Evolutionary conservation across 1,284 basidiomycete species (phyloP).

Genomic region (Leccinum huronense): DNA sequence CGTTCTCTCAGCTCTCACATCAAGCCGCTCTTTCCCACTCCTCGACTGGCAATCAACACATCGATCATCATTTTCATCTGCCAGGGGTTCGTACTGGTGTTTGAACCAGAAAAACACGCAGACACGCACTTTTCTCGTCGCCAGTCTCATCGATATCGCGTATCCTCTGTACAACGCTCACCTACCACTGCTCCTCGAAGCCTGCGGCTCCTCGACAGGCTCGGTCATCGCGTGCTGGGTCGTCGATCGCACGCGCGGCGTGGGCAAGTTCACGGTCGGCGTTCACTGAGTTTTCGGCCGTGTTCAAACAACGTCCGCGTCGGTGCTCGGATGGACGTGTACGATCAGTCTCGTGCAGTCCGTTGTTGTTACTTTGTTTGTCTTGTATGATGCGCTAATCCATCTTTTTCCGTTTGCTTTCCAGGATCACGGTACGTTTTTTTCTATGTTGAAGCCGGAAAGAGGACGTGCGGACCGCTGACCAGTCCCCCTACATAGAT

Average conservation of each 20-base stretch:
- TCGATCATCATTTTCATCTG: conserved; percentile 53
- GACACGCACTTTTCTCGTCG: background rate
- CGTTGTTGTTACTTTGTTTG: conserved; percentile 1
- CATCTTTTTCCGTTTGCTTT: background rate
- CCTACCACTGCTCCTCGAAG: conserved; percentile 51
- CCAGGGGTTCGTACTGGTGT: conserved; percentile 36
- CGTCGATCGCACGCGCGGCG: conserved; percentile 47
- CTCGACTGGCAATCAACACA: conserved; percentile 51
- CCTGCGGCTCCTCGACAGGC: conserved; percentile 43
- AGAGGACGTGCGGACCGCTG: background rate
- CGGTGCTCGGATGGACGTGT: conserved; percentile 55
- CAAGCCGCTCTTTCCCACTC: conserved; percentile 51
- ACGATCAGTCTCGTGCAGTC: conserved; percentile 48
- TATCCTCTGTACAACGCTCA: conserved; percentile 60
- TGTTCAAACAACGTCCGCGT: conserved; percentile 48
- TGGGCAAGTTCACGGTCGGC: conserved; percentile 36
- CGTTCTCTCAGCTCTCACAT: conserved; percentile 41
- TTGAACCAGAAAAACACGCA: background rate
- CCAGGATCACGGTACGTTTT: conserved; percentile 34
- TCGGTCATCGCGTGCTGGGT: conserved; percentile 54
- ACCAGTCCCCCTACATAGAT: conserved; percentile 35
- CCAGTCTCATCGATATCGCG: conserved; percentile 51
- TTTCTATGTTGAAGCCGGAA: background rate
- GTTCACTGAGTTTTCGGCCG: conserved; percentile 49
- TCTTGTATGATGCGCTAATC: conserved; percentile 19